A percentile compares a stretch with the other conserved stretches of the same genome.
Conservation (phyloP, 2,329 filamentous ascomycete genomes). For the Didymella sp. region DNA sequence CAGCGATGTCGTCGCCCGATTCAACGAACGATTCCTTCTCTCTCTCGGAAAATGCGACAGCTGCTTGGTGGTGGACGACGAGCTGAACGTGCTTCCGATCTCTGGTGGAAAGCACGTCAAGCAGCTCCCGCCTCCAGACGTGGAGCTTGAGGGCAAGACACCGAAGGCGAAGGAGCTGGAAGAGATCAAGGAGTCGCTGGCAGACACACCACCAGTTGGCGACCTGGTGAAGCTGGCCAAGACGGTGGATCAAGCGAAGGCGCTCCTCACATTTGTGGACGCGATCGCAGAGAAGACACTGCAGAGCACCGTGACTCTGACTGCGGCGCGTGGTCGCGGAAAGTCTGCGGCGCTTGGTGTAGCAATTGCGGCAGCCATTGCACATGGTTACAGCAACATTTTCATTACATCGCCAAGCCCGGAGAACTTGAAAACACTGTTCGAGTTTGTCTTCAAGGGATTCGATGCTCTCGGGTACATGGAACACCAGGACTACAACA, state of each 20-base stretch:
- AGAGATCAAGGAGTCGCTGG: conserved; percentile 83
- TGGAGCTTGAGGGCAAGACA: conserved; percentile 74
- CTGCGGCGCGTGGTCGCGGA: conserved; percentile 90
- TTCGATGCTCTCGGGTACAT: conserved; percentile 94
- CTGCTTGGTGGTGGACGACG: conserved; percentile 95
- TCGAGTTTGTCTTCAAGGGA: conserved; percentile 98
- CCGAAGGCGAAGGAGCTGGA: conserved; percentile 78
- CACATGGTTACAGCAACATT: conserved; percentile 98
- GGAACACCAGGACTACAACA: conserved; percentile 96
- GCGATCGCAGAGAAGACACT: conserved; percentile 96
- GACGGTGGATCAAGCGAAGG: conserved; percentile 95
- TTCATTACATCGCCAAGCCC: conserved; percentile 98
- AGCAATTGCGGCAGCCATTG: conserved; percentile 90
- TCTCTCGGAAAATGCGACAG: conserved; percentile 94
- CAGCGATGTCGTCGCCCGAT: conserved; percentile 90
- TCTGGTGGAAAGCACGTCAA: conserved; percentile 92
- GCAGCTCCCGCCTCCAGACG: conserved; percentile 76
- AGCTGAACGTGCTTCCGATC: conserved; percentile 95
- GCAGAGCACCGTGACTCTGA: conserved; percentile 90
- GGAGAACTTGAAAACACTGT: conserved; percentile 97
- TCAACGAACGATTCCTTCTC: conserved; percentile 97
- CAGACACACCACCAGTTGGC: conserved; percentile 85
- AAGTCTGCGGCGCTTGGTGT: conserved; percentile 97
- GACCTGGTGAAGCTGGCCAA: conserved; percentile 82
- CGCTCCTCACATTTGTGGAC: conserved; percentile 94